These are phyloP conservation scores for Cladorrhinum sp. DNA, from an alignment of 2,329 filamentous ascomycete species.

Conservation along the genomic window DNA sequence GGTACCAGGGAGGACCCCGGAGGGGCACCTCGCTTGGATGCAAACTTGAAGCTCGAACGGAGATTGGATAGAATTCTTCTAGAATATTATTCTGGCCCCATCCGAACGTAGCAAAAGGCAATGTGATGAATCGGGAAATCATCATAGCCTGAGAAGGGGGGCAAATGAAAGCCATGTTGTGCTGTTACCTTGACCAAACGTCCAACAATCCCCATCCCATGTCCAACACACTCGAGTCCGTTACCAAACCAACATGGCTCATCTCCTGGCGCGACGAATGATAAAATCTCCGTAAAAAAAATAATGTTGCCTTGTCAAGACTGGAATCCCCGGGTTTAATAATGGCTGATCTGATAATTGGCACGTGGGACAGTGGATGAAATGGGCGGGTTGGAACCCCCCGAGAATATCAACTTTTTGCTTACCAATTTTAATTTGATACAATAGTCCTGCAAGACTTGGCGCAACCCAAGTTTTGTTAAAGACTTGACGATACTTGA, in stretches of 20 bases:
- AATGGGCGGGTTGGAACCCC: conserved; percentile 14
- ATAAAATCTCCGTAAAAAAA: conserved; percentile 4
- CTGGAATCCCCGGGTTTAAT: conserved; percentile 14
- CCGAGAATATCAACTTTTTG: conserved; percentile 5
- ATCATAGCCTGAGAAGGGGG: conserved; percentile 5
- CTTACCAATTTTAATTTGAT: too few relatives aligned
- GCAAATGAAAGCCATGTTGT: conserved; percentile 4
- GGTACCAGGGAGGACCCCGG: neutral
- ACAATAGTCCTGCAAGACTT: too few relatives aligned
- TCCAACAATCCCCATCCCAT: neutral
- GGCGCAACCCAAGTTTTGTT: too few relatives aligned
- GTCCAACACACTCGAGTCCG: too few relatives aligned
- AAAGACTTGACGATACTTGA: too few relatives aligned
- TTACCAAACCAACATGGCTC: neutral
- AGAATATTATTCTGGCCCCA: neutral
- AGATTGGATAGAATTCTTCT: conserved; percentile 2
- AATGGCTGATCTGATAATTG: conserved; percentile 6
- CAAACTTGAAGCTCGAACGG: neutral
- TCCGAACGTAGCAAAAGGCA: neutral
- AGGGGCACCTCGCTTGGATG: neutral
- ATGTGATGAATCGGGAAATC: neutral
- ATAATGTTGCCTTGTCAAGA: neutral
- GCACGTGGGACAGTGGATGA: conserved; percentile 9
- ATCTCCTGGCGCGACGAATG: neutral
- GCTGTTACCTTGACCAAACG: conserved; percentile 6